Percentiles rank a stretch among this genome's conserved stretches.
phyloP scores from a whole-genome alignment of 2,329 filamentous ascomycete species.

The Beauveria varroae region DNA sequence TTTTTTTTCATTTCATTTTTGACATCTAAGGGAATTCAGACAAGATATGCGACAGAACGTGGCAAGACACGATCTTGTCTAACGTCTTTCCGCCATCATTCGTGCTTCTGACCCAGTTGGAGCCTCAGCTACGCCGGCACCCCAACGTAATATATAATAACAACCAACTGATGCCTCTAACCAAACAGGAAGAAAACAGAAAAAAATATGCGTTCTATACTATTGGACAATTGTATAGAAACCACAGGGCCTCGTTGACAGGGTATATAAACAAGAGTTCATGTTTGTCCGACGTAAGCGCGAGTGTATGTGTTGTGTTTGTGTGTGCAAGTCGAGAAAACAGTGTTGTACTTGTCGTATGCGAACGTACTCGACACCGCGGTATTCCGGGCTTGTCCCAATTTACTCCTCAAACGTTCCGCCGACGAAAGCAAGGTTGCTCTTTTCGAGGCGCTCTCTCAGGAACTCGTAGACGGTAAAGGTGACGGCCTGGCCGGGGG shows the following conservation, averaged over 20 bases:
- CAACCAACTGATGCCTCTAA: neutral
- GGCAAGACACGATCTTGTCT: neutral
- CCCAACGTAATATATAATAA: neutral
- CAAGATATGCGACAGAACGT: neutral
- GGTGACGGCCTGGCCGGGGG: slow-evolving; percentile 80
- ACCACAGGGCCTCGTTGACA: neutral
- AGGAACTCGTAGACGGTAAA: slow-evolving; percentile 74
- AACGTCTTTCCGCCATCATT: neutral
- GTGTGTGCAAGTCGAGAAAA: neutral
- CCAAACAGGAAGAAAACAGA: neutral
- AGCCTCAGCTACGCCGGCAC: no score
- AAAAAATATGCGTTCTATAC: neutral
- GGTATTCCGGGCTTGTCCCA: neutral
- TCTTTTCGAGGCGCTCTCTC: slow-evolving; percentile 64
- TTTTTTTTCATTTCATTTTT: neutral
- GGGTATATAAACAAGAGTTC: slow-evolving; percentile 9
- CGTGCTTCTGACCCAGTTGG: neutral
- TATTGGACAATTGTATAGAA: neutral
- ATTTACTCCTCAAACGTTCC: slow-evolving; percentile 60
- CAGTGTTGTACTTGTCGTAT: neutral
- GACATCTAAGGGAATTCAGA: neutral
- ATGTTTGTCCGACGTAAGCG: neutral
- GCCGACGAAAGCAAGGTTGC: slow-evolving; percentile 50
- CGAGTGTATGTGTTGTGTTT: neutral
- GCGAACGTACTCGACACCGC: neutral